These are phyloP conservation scores for Clonostachys sp. DNA, from an alignment of 2,329 filamentous ascomycete species.

Conservation along the genomic window DNA sequence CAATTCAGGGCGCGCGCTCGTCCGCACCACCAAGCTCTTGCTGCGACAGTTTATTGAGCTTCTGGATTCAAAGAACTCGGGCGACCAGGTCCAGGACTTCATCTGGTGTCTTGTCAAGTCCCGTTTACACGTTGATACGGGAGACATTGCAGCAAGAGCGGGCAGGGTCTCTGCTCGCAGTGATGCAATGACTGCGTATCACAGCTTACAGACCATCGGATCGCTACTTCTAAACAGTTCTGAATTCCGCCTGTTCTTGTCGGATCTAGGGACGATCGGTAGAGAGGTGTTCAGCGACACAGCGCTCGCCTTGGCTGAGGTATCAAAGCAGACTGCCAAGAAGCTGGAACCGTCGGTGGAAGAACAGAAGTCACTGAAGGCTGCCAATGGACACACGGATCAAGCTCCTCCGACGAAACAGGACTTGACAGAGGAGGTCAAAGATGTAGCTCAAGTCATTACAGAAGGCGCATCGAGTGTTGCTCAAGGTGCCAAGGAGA, in stretches of 20 bases:
- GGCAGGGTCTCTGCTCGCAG: conserved; percentile 21
- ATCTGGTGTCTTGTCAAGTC: conserved; percentile 79
- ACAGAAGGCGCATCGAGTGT: conserved; percentile 49
- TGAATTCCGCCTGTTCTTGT: conserved; percentile 82
- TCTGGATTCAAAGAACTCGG: conserved; percentile 73
- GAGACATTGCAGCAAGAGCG: conserved; percentile 17
- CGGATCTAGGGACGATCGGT: conserved; percentile 73
- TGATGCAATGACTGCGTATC: conserved; percentile 48
- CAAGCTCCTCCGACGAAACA: conserved; percentile 46
- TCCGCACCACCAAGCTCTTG: conserved; percentile 69
- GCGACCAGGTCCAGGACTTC: conserved; percentile 87
- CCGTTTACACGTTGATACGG: conserved; percentile 40
- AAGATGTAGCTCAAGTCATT: conserved; percentile 49
- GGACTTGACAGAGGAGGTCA: conserved; percentile 56
- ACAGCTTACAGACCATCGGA: conserved; percentile 78
- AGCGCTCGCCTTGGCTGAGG: conserved; percentile 71
- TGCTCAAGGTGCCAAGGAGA: conserved; percentile 58
- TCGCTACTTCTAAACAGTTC: conserved; percentile 84
- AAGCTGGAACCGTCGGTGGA: conserved; percentile 64
- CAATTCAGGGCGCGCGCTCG: conserved; percentile 68
- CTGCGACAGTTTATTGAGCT: conserved; percentile 78
- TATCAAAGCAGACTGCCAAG: conserved; percentile 70
- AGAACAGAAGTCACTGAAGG: conserved; percentile 50
- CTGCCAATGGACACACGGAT: conserved; percentile 15
- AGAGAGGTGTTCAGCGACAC: conserved; percentile 85